Conservation (phyloP, 108 stramenopile genomes). For the Skeletonema potamos region DNA sequence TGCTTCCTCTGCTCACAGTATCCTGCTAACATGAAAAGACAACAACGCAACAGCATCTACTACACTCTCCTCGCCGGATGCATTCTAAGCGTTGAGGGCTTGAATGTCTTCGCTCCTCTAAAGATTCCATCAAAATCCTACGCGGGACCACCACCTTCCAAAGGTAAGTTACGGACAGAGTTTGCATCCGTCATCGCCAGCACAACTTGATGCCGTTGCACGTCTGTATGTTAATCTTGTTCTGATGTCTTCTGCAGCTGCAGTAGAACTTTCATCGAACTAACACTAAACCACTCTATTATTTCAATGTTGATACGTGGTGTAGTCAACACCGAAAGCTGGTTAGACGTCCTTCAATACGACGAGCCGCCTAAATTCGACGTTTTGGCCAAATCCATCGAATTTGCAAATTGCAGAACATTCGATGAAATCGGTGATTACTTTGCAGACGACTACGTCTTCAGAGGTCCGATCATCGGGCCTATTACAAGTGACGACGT, state of each 20-base stretch:
- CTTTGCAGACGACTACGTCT: constrained; percentile 39
- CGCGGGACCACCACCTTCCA: background rate
- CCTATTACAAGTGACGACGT: constrained; percentile 43
- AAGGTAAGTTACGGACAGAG: background rate
- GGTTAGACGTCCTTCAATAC: constrained; percentile 26
- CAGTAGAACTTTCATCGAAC: no score
- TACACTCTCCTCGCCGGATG: background rate
- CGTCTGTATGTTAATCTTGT: no score
- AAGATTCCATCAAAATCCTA: background rate
- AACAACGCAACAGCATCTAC: background rate
- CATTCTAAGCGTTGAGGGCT: background rate
- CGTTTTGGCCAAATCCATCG: constrained; percentile 37
- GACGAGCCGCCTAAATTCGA: constrained; percentile 34
- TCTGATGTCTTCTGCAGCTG: no score
- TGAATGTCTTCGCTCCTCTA: background rate
- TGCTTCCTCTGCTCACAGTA: no score
- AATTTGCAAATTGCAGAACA: constrained; percentile 20
- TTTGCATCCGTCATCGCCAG: no score
- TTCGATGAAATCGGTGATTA: constrained; percentile 8
- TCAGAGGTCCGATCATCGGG: constrained; percentile 50
- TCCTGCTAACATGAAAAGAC: background rate
- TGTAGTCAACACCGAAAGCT: constrained; percentile 19
- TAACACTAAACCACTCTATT: no score
- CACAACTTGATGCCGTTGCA: no score
- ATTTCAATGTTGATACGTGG: no score